These are phyloP conservation scores for Silene conica DNA, from an alignment of 148 eudicot genomes.

Conservation along the genomic window DNA sequence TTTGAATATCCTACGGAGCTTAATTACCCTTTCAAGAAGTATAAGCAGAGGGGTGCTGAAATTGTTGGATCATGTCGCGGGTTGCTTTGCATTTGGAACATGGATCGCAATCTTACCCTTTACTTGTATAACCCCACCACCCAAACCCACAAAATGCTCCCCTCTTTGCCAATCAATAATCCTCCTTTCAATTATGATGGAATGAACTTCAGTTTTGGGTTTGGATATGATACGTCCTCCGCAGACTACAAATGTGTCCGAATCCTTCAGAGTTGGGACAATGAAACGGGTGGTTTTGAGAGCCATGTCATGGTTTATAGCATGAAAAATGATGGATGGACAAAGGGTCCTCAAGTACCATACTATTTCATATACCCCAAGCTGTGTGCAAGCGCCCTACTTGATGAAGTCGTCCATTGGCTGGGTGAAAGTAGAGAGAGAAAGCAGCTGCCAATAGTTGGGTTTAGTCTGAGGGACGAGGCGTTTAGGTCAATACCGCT, in stretches of 20 bases:
- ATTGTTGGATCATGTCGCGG: slow-evolving; percentile 23
- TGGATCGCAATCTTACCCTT: neutral
- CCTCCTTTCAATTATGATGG: neutral
- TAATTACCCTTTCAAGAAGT: slow-evolving; percentile 18
- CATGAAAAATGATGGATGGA: slow-evolving; percentile 12
- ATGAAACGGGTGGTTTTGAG: neutral
- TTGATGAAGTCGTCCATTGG: slow-evolving; percentile 21
- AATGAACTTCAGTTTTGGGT: slow-evolving; percentile 12
- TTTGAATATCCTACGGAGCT: slow-evolving; percentile 15
- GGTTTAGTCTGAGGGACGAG: slow-evolving; percentile 9
- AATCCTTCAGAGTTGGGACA: slow-evolving; percentile 1
- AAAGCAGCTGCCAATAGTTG: slow-evolving; percentile 12
- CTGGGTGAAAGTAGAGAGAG: neutral
- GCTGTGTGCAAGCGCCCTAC: slow-evolving; percentile 2
- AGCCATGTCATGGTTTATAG: slow-evolving; percentile 26
- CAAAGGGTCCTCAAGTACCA: slow-evolving; percentile 14
- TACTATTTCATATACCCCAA: neutral
- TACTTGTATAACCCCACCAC: slow-evolving; percentile 23
- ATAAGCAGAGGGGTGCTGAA: neutral
- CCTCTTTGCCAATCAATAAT: slow-evolving; percentile 5
- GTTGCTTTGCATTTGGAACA: slow-evolving; percentile 16
- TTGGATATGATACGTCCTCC: slow-evolving; percentile 7
- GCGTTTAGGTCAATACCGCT: slow-evolving; percentile 3
- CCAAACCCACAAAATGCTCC: slow-evolving; percentile 15
- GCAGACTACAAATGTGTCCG: slow-evolving; percentile 24